These are phyloP conservation scores for Solanum rostratum DNA, from an alignment of 257 asterid species.

Conservation along the genomic window DNA sequence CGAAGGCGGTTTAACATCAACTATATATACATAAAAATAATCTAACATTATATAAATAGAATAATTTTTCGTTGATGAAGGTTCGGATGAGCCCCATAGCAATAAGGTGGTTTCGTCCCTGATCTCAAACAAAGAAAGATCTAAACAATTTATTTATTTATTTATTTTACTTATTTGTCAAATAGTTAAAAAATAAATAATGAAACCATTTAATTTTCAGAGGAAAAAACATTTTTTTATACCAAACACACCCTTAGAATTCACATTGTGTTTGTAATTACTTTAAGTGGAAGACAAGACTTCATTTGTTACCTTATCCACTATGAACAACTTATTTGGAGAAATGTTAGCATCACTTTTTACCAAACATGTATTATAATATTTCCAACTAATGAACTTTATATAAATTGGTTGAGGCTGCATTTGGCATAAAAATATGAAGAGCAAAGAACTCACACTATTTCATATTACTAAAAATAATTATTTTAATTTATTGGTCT, in stretches of 20 bases:
- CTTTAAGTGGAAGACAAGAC: neutral
- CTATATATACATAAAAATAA: too few species aligned
- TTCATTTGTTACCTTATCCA: neutral
- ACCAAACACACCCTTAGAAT: neutral
- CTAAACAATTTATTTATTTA: too few species aligned
- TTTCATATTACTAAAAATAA: too few species aligned
- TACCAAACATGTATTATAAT: neutral
- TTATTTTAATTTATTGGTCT: too few species aligned
- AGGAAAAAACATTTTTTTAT: neutral
- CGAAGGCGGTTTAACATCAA: too few species aligned
- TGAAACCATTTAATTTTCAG: neutral
- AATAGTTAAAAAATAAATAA: accelerated
- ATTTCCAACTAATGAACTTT: neutral
- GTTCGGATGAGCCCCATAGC: too few species aligned
- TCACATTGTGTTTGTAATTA: neutral
- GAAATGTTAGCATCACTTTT: neutral
- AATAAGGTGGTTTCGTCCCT: too few species aligned
- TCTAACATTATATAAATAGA: too few species aligned
- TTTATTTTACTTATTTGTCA: too few species aligned
- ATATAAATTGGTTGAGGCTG: neutral
- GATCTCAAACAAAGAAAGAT: too few species aligned
- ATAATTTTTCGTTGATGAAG: too few species aligned
- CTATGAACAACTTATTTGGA: neutral
- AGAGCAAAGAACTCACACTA: too few species aligned
- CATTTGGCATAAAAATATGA: neutral